Evolutionary conservation across 2,329 filamentous ascomycete species (phyloP).

Genomic region (Epichloe brachyelytri): DNA sequence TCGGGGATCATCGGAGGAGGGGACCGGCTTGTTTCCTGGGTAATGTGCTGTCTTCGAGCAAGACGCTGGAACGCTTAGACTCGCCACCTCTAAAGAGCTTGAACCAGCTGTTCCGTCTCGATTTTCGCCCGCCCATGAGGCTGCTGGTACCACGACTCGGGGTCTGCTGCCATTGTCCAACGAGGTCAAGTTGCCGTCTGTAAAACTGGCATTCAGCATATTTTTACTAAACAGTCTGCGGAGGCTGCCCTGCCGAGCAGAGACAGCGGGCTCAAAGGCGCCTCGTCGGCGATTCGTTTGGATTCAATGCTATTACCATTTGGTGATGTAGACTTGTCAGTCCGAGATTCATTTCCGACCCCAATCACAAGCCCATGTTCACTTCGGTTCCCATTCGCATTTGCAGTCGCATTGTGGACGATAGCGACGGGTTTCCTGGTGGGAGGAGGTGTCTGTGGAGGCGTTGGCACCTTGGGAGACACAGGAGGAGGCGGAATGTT

Average conservation of each 20-base stretch:
- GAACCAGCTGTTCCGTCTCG: constrained; percentile 47
- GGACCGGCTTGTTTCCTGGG: constrained; percentile 30
- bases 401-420: background rate
- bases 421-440: constrained; percentile 11
- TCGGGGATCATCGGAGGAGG: constrained; percentile 51
- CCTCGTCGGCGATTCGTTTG: constrained; percentile 38
- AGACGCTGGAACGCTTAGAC: constrained; percentile 28
- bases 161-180: constrained; percentile 30
- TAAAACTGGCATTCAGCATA: constrained; percentile 40
- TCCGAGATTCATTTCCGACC: background rate
- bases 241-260: constrained; percentile 41
- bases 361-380: background rate
- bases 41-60: constrained; percentile 24
- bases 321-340: constrained; percentile 7
- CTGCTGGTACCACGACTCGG: constrained; percentile 37
- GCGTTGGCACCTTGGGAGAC: constrained; percentile 38
- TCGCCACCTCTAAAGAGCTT: constrained; percentile 34
- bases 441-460: constrained; percentile 23
- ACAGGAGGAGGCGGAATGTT: constrained; percentile 45
- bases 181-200: constrained; percentile 33
- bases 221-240: constrained; percentile 44
- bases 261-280: constrained; percentile 37
- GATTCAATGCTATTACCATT: constrained; percentile 32
- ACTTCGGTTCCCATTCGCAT: background rate
- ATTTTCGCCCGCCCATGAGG: constrained; percentile 37